These are phyloP conservation scores for Cutaneotrichosporon dermatis DNA, from an alignment of 1,284 basidiomycete genomes.

Conservation along the genomic window DNA sequence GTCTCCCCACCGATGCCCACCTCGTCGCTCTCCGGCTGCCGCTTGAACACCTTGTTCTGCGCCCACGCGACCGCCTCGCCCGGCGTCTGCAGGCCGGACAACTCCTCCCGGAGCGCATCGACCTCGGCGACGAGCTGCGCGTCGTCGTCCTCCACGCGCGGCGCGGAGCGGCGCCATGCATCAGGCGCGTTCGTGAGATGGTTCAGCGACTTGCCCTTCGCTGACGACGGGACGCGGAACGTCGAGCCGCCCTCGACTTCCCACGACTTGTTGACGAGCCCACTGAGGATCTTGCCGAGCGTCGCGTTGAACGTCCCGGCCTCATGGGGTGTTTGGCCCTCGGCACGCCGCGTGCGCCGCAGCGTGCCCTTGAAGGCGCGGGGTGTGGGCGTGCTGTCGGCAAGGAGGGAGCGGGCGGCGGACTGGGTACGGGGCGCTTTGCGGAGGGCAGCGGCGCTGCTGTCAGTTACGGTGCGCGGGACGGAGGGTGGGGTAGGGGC, in stretches of 20 bases:
- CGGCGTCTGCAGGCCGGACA: conserved; percentile 66
- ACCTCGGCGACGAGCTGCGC: conserved; percentile 43
- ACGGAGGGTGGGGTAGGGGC: too few species aligned
- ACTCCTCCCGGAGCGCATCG: conserved; percentile 70
- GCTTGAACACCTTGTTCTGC: conserved; percentile 60
- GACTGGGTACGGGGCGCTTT: not conserved
- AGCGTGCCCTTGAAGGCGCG: conserved; percentile 8
- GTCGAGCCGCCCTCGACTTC: not conserved
- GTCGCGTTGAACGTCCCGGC: conserved; percentile 25
- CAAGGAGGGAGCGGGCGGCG: conserved; percentile 1
- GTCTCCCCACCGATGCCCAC: conserved; percentile 43
- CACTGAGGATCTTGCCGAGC: conserved; percentile 7
- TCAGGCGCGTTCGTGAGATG: not conserved
- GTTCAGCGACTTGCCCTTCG: not conserved
- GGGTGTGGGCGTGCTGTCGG: not conserved
- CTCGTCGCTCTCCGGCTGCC: conserved; percentile 50
- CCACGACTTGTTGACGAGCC: not conserved
- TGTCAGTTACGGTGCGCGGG: not conserved
- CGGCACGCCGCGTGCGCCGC: conserved; percentile 10
- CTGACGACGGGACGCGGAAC: not conserved
- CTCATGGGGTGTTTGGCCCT: conserved; percentile 36
- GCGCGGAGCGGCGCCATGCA: not conserved
- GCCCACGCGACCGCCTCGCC: conserved; percentile 73
- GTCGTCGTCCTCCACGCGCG: conserved; percentile 22
- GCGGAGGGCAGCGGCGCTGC: not conserved